Conservation (phyloP, 345 rosid genomes). For the Syzygium aromaticum region DNA sequence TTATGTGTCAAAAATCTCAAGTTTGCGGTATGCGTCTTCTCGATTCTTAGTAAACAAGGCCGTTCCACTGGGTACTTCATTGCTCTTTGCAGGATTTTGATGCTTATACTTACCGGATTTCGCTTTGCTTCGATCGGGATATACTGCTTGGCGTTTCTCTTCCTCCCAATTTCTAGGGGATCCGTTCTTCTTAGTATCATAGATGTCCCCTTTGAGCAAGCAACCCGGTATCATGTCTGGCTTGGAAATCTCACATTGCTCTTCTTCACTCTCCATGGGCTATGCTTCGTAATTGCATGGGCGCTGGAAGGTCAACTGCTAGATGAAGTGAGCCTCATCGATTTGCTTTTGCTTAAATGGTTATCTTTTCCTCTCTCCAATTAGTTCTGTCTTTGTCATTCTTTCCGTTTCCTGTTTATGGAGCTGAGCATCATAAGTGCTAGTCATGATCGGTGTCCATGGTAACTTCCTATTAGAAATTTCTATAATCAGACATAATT, state of each 20-base stretch:
- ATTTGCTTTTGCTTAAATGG: neutral
- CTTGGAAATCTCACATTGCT: conserved; percentile 81
- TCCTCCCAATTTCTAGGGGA: conserved; percentile 82
- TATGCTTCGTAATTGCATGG: conserved; percentile 54
- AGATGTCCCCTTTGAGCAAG: conserved; percentile 90
- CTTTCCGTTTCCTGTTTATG: neutral
- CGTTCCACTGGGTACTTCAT: neutral
- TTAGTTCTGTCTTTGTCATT: neutral
- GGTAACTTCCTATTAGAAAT: neutral
- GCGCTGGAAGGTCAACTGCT: conserved; percentile 44
- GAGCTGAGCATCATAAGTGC: neutral
- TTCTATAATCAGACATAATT: neutral
- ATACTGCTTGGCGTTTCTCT: conserved; percentile 60
- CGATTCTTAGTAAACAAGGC: neutral
- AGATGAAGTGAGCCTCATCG: conserved; percentile 33
- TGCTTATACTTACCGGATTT: conserved; percentile 44
- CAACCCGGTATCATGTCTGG: conserved; percentile 88
- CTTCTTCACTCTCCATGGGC: conserved; percentile 74
- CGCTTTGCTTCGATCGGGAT: conserved; percentile 67
- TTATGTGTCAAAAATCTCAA: neutral
- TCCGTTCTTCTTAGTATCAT: conserved; percentile 72
- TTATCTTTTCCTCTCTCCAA: neutral
- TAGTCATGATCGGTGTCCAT: neutral
- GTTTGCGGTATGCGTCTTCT: neutral
- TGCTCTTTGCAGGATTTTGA: conserved; percentile 16